A percentile compares a stretch with the other conserved stretches of the same genome.
phyloP scores from a whole-genome alignment of 2,329 filamentous ascomycete genomes.

The Alternaria triticimaculans region DNA sequence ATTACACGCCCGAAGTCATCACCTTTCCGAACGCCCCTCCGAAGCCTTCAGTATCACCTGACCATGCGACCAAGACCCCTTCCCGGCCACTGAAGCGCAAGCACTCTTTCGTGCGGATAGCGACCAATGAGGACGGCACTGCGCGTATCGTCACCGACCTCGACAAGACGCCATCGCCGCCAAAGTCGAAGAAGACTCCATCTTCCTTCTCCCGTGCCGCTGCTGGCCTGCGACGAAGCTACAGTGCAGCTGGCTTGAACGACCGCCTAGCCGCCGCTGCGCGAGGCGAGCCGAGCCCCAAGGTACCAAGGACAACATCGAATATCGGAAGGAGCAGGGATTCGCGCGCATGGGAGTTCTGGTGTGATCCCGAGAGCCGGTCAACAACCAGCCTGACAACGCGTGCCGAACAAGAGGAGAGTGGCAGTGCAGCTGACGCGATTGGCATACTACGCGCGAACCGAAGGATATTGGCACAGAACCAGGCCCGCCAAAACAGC shows the following conservation, averaged over 20 bases:
- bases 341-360: slow-evolving; percentile 89
- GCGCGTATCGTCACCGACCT: slow-evolving; percentile 80
- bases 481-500: slow-evolving; percentile 71
- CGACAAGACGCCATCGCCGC: slow-evolving; percentile 73
- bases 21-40: slow-evolving; percentile 35
- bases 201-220: slow-evolving; percentile 44
- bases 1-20: slow-evolving; percentile 41
- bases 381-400: slow-evolving; percentile 72
- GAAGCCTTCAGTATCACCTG: slow-evolving; percentile 52
- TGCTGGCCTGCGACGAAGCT: slow-evolving; percentile 71
- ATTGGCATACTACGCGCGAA: slow-evolving; percentile 81
- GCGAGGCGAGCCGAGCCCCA: slow-evolving; percentile 38
- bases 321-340: slow-evolving; percentile 79
- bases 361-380: slow-evolving; percentile 79
- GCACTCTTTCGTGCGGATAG: slow-evolving; percentile 71
- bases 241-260: slow-evolving; percentile 65
- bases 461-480: slow-evolving; percentile 58
- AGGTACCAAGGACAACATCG: slow-evolving; percentile 57
- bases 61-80: slow-evolving; percentile 50
- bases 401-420: slow-evolving; percentile 81
- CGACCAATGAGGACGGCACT: slow-evolving; percentile 86
- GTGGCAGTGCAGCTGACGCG: slow-evolving; percentile 78
- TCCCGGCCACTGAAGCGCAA: slow-evolving; percentile 48
- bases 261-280: slow-evolving; percentile 42
- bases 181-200: slow-evolving; percentile 59